These are phyloP conservation scores for Yarrowia alimentaria DNA, from an alignment of 805 yeast genomes.

Conservation along the genomic window DNA sequence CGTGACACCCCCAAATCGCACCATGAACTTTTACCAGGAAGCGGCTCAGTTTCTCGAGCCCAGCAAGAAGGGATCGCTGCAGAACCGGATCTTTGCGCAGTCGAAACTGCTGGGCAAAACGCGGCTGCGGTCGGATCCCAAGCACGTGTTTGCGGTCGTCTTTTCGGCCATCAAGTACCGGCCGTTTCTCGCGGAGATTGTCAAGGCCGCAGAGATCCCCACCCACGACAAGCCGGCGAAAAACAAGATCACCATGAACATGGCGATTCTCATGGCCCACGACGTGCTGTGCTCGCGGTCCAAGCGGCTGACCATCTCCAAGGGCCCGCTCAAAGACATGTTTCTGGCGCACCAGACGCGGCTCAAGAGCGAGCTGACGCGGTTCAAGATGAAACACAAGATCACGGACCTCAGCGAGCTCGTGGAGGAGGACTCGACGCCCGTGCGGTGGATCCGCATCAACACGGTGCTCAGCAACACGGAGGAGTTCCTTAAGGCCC, in stretches of 20 bases:
- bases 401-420: conserved; percentile 56
- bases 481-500: conserved; percentile 39
- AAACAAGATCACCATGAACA: conserved; percentile 49
- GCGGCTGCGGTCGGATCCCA: conserved; percentile 64
- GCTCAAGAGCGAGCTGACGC: conserved; percentile 75
- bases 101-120: conserved; percentile 37
- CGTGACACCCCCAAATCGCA: not conserved
- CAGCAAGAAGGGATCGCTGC: conserved; percentile 54
- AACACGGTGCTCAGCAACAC: conserved; percentile 58
- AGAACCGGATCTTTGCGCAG: conserved; percentile 52
- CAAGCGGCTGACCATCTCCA: conserved; percentile 86
- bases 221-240: conserved; percentile 48
- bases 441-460: conserved; percentile 52
- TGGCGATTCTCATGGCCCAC: conserved; percentile 69
- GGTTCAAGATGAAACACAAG: conserved; percentile 69
- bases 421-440: conserved; percentile 39
- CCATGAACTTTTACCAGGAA: conserved; percentile 42
- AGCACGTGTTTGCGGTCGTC: conserved; percentile 82
- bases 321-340: conserved; percentile 80
- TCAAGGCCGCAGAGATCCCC: conserved; percentile 67
- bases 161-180: conserved; percentile 72
- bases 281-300: conserved; percentile 73
- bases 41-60: conserved; percentile 45
- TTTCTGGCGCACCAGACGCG: conserved; percentile 76
- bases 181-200: conserved; percentile 58